Base-by-base conservation (phyloP, 345 rosid species). In the Aegle marmelos region DNA sequence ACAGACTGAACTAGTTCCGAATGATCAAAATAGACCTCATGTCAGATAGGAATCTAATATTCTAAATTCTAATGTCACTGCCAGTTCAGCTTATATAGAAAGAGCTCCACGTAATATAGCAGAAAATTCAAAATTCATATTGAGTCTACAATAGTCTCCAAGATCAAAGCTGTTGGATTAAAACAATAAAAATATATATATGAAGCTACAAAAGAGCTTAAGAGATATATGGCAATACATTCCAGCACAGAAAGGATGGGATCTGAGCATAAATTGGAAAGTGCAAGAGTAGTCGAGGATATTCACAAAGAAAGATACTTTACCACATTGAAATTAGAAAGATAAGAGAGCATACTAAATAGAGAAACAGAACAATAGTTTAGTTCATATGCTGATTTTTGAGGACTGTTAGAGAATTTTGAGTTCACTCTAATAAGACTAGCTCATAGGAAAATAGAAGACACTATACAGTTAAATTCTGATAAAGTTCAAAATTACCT, bases 401-500 rank as follows among this genome's bases (percentile, higher is more conserved):
- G 34, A 34, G 62, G 59, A 61, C 17, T 27, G 68, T 34, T 9
- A 45, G 19, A 67, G 50, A 19, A 41, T 27, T 68, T 69, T 36
- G 22, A 54, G 13, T 31, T 5, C 13, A 59, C 39, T 21, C 70
- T 48, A 64, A 53, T 21, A 39, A 70, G 59, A 72, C 11, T 45
- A 13, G 14, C 31, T 21, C 21, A n/a, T 34, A 39, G 27, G 48
- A 76, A 57, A 19, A 50, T 19, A 21, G n/a, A 63, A 16, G 33
- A 31, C 45, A 53, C 73, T 31, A 5, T 24, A 58, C 58, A 72
- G 63, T 9, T 28, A 31, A 19, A 41, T 68, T 21, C 57, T 28
- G 4, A 56, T 5, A 31, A 73, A 9, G 36, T 61, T 58, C 1
- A 5, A 72, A 76, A 76, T 34, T 83, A 94, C 98, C 93, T 86